Conservation (phyloP, 2,329 filamentous ascomycete genomes). For the Xylaria polymorpha region DNA sequence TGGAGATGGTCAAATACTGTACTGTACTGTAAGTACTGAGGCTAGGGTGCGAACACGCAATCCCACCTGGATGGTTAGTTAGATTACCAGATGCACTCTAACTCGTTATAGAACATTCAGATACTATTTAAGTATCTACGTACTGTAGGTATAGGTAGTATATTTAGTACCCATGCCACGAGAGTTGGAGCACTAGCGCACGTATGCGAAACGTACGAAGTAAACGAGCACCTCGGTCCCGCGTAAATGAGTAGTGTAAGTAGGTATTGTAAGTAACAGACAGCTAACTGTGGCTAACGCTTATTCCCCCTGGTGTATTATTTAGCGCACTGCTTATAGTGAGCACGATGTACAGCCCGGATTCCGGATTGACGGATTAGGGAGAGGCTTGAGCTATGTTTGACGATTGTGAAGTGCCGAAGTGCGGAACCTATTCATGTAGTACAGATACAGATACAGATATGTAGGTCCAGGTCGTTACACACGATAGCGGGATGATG, state of each 20-base stretch:
- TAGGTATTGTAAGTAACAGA: too few species aligned
- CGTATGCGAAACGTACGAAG: not conserved
- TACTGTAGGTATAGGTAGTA: too few species aligned
- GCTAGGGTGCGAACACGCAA: conserved; percentile 13
- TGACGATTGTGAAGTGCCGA: conserved; percentile 7
- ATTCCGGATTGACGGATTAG: not conserved
- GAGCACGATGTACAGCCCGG: not conserved
- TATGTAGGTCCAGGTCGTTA: conserved; percentile 10
- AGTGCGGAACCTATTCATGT: conserved; percentile 24
- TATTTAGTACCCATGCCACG: conserved; percentile 5
- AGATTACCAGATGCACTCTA: not conserved
- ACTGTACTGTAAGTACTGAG: not conserved
- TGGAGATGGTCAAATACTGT: conserved; percentile 15
- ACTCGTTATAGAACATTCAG: conserved; percentile 5
- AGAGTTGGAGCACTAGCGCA: not conserved
- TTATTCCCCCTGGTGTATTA: conserved; percentile 4
- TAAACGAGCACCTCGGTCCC: conserved; percentile 27
- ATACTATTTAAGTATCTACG: not conserved
- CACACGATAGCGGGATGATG: conserved; percentile 17
- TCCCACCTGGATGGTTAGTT: conserved; percentile 9
- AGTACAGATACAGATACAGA: conserved; percentile 16
- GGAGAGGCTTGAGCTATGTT: not conserved
- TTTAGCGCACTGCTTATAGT: not conserved
- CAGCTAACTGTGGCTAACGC: conserved; percentile 6
- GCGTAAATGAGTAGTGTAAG: conserved; percentile 24